Percentiles rank a stretch among this genome's conserved stretches.
Conservation (phyloP, 2,329 filamentous ascomycete species). For the Diaporthe amygdali region DNA sequence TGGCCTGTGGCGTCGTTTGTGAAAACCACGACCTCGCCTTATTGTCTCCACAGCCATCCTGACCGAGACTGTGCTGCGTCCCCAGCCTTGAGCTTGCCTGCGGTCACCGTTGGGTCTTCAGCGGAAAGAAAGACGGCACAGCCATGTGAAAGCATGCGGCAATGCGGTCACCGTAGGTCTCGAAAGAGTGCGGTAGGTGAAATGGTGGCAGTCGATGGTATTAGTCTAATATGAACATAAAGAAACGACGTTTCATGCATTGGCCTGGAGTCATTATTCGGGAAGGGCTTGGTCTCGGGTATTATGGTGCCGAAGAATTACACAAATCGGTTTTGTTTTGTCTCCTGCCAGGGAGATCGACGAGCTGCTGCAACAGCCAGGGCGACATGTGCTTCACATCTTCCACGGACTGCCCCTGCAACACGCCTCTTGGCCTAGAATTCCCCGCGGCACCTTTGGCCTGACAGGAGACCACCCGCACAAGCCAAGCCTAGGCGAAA, state of each 20-base stretch:
- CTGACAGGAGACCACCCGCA: conserved; percentile 5
- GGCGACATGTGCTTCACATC: conserved; percentile 7
- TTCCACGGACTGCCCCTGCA: conserved; percentile 12
- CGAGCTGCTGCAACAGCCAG: conserved; percentile 5
- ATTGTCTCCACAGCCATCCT: neutral
- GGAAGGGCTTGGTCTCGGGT: conserved; percentile 4
- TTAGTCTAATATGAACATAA: neutral
- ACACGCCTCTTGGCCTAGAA: neutral
- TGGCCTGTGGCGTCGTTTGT: conserved; percentile 11
- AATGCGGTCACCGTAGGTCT: neutral
- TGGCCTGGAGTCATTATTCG: neutral
- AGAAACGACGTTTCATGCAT: conserved; percentile 5
- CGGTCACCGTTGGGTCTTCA: neutral
- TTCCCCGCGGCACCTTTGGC: conserved; percentile 4
- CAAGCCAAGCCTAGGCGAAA: conserved; percentile 6
- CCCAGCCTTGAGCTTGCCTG: neutral
- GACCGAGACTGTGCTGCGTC: neutral
- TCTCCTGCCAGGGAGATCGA: conserved; percentile 1
- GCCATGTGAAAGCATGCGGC: neutral
- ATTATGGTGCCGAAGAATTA: conserved; percentile 4
- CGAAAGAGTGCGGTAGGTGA: neutral
- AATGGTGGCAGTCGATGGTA: neutral
- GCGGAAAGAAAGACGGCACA: neutral
- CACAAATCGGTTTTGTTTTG: conserved; percentile 9
- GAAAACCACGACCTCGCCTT: neutral